Conservation (phyloP, 768 basidiomycete genomes). For the Termitomyces sp. region DNA sequence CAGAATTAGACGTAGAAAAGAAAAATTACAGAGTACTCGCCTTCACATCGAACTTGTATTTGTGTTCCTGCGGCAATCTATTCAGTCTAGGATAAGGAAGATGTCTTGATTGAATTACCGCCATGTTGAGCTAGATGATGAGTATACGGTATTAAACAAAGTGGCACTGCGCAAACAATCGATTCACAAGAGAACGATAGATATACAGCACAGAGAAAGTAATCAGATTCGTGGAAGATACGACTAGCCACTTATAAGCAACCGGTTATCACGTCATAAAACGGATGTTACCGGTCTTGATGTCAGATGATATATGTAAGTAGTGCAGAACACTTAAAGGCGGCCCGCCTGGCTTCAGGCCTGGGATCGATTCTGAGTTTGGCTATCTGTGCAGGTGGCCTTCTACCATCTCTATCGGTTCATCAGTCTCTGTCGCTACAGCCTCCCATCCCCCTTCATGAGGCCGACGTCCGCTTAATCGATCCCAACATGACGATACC, state of each 20-base stretch:
- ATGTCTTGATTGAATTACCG: constrained; percentile 2
- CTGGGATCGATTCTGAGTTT: not conserved
- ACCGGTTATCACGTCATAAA: not conserved
- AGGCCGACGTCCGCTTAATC: constrained; percentile 46
- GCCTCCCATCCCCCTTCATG: constrained; percentile 71
- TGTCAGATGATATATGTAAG: not conserved
- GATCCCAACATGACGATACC: constrained; percentile 35
- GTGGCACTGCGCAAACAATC: too few relatives aligned
- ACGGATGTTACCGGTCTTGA: not conserved
- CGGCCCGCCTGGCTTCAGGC: too few relatives aligned
- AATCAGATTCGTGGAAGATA: not conserved
- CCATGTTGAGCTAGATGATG: constrained; percentile 3
- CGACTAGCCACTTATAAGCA: not conserved
- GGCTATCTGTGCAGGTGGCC: constrained; percentile 18
- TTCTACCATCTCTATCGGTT: constrained; percentile 63
- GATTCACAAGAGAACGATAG: not conserved
- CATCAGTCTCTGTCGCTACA: constrained; percentile 69
- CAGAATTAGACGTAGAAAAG: not conserved
- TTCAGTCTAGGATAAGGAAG: not conserved
- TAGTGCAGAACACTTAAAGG: too few relatives aligned
- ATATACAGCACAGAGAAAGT: not conserved
- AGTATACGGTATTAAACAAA: not conserved
- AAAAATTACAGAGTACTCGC: constrained; percentile 27
- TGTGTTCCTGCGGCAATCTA: constrained; percentile 27
- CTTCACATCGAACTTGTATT: constrained; percentile 84